Evolutionary conservation across 1,284 basidiomycete genomes (phyloP), one percentile per base, ranked within the genome.

Genomic region (Rhodotorula sp.): DNA sequence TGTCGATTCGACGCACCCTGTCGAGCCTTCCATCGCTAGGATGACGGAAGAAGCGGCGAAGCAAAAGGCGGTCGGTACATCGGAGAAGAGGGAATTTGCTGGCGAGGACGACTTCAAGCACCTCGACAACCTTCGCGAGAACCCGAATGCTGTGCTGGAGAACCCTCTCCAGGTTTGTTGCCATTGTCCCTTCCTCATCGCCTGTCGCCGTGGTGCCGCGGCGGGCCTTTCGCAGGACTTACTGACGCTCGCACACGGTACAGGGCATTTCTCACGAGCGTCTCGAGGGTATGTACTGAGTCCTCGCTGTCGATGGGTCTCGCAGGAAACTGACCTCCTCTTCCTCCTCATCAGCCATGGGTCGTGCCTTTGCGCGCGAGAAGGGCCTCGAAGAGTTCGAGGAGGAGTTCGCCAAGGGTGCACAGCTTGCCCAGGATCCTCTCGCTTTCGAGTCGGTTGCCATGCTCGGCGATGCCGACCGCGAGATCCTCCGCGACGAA

Each of bases 391-490:
- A 20, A 17, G 70, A 75, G 53, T 67, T 57, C 49, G 63, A 72
- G 29, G 58, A 55, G 32, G 62, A 67, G 36, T 74, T 76, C 48
- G 70, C 67, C 47, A 72, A 70, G 53, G 59, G 55, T 58, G 24
- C 72, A 10, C 60, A 66, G 48, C 34, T 74, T 22, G 72, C 74
- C 2, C 74, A 73, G 44, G 59, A 75, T 44, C 74, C 74, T 27
- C 51, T 67, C 27, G 66, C 59, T 29, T 81, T 75, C 67, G 74
- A 77, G 22, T 39, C 63, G 2, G 70, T 80, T 46, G 49, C 70
- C 1, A 68, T 78, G 47, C 78, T 80, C 32, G 53, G 67, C n/a
- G 68, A 76, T 10, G 78, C 77, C 1, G 80, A 81, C 59, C 75
- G 75, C 62, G 60, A 69, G 1, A 72, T 74, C 19, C 64, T 80